Conservation (phyloP, 2,329 filamentous ascomycete species). For the Aspergillus fischeri region DNA sequence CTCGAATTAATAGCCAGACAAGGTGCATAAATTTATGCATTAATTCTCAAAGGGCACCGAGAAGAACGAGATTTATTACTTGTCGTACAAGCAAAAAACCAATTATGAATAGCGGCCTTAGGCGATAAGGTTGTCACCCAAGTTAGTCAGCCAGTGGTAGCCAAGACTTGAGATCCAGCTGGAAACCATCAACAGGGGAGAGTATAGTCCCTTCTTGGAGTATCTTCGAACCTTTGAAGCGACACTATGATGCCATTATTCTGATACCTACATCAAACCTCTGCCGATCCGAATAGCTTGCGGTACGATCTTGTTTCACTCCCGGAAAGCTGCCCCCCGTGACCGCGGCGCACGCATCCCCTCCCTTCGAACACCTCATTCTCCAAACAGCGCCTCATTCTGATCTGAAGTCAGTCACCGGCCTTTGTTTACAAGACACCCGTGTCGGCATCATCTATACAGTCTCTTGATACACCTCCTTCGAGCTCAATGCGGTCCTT, state of each 20-base stretch:
- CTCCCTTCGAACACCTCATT: slow-evolving; percentile 4
- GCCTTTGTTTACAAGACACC: slow-evolving; percentile 1
- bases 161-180: slow-evolving; percentile 8
- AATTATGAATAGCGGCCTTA: slow-evolving; percentile 4
- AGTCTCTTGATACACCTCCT: not conserved
- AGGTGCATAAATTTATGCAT: not conserved
- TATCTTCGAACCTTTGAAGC: slow-evolving; percentile 1
- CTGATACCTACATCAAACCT: slow-evolving; percentile 7
- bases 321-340: slow-evolving; percentile 1
- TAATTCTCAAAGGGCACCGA: not conserved
- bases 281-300: not conserved
- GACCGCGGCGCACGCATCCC: slow-evolving; percentile 7
- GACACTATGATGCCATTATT: slow-evolving; percentile 1
- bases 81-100: not conserved
- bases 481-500: slow-evolving; percentile 29
- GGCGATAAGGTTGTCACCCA: slow-evolving; percentile 4
- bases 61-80: not conserved
- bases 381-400: slow-evolving; percentile 8
- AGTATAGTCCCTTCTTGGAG: slow-evolving; percentile 6
- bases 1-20: too few species aligned
- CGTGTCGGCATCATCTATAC: not conserved
- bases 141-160: slow-evolving; percentile 17
- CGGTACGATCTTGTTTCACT: slow-evolving; percentile 3
- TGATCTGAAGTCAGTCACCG: slow-evolving; percentile 1
- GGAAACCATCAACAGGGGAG: slow-evolving; percentile 11